Evolutionary conservation across 2,329 filamentous ascomycete genomes (phyloP), one percentile per base, ranked within the genome.

Genomic region (Fusarium sp.): DNA sequence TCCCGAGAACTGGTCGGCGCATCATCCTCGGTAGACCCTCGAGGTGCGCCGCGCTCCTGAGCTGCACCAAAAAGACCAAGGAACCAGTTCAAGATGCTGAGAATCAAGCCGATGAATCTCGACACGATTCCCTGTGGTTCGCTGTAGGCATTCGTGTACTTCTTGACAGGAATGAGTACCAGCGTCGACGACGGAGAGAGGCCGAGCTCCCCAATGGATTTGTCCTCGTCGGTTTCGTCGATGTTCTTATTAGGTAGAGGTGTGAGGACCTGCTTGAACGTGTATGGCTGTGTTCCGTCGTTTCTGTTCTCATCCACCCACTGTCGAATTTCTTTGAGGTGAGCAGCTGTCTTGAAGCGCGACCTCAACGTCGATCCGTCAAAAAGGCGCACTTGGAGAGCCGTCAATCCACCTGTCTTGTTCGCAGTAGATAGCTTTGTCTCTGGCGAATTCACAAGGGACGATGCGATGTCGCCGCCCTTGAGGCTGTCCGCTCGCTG

Each of bases 211-310:
- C 81, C 77, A 0, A 97, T 80, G 0, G 83, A 81, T 63, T 88
- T 80, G 32, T 80, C 82, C 74, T 97, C 94, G 61, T 97, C 93
- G 0, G 84, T 82, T 5, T 88, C 84, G 31, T 89, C 88, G 54
- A 98, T 87, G 9, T 84, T 86, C 61, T 85, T 86, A 72, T 89
- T 95, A 2, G 92, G 91, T 17, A 87, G 78, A 0, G 93, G 93
- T 0, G 90, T 88, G 3, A 96, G 81, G 32, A 97, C 88, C 43
- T 96, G 86, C 71, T 93, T 92, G 77, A 98, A 93, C 11, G 84
- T 89, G 74, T 93, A 98, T 0, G 92, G 91, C 11, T 80, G 73
- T 27, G 82, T 79, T 17, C 82, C 83, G 38, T 85, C 83, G 10
- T 74, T 78, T 60, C 85, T 80, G 32, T 84, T 80, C 53, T 82